Evolutionary conservation across 2,329 filamentous ascomycete genomes (phyloP).

Genomic region (Coniochaeta hoffmannii): DNA sequence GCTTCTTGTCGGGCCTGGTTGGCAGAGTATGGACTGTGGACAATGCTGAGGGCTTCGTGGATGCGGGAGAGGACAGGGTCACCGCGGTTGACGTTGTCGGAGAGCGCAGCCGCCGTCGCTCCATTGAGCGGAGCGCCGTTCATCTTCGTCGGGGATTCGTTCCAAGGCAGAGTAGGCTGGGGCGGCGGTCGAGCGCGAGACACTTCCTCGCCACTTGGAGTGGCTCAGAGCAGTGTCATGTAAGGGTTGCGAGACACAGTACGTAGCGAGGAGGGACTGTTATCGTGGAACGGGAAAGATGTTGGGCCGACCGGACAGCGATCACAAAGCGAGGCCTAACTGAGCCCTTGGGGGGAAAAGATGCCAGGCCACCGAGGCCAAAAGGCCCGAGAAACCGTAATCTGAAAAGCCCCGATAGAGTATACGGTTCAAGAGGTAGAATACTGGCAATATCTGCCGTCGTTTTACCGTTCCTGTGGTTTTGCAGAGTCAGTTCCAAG

Average conservation of each 20-base stretch:
- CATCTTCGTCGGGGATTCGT: background rate
- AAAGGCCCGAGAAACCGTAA: background rate
- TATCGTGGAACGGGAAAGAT: background rate
- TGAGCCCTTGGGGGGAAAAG: background rate
- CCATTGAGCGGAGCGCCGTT: background rate
- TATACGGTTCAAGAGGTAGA: background rate
- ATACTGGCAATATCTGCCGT: background rate
- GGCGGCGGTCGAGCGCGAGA: background rate
- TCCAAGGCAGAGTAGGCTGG: background rate
- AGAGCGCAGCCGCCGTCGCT: background rate
- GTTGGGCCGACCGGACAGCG: background rate
- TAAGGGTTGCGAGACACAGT: background rate
- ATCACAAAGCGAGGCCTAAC: background rate
- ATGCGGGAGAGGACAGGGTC: conserved; percentile 54
- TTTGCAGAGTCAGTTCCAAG: background rate
- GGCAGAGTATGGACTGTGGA: conserved; percentile 73
- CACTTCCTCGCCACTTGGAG: background rate
- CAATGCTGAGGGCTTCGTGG: conserved; percentile 76
- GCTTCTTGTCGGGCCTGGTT: conserved; percentile 80
- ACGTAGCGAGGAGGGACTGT: background rate
- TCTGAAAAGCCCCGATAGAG: background rate
- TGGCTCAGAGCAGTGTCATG: conserved; percentile 2
- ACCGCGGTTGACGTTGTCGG: conserved; percentile 3
- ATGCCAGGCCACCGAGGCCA: background rate
- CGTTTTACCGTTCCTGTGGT: background rate